Conservation (phyloP, 2,329 filamentous ascomycete species). For the Xylariales sp. region DNA sequence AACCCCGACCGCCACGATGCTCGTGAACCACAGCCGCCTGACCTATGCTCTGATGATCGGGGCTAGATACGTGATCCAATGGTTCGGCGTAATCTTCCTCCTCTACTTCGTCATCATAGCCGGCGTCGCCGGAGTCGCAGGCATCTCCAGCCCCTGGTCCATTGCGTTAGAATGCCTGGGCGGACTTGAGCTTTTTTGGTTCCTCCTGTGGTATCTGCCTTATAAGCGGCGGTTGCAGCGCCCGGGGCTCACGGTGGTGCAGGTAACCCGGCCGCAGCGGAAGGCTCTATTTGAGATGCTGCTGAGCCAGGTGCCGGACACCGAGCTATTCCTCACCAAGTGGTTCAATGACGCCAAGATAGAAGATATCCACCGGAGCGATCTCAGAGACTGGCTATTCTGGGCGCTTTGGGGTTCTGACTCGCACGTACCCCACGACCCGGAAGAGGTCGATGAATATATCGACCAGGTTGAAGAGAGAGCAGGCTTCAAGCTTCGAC, state of each 20-base stretch:
- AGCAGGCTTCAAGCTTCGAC: slow-evolving; percentile 2
- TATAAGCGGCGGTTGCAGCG: slow-evolving; percentile 11
- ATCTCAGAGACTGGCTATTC: slow-evolving; percentile 15
- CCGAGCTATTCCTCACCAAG: slow-evolving; percentile 10
- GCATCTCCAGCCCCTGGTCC: slow-evolving; percentile 18
- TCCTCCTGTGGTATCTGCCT: slow-evolving; percentile 13
- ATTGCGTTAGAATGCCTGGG: slow-evolving; percentile 16
- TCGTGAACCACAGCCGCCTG: slow-evolving; percentile 5
- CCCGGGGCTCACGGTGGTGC: slow-evolving; percentile 3
- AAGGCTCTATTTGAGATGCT: slow-evolving; percentile 6
- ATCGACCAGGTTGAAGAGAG: slow-evolving; percentile 7
- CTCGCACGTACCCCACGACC: slow-evolving; percentile 4
- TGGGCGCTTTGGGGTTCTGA: slow-evolving; percentile 13
- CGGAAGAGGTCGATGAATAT: slow-evolving; percentile 13
- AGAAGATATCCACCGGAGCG: slow-evolving; percentile 14
- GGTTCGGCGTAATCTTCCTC: slow-evolving; percentile 9
- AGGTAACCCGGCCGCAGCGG: slow-evolving; percentile 9
- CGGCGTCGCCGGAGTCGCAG: slow-evolving; percentile 13
- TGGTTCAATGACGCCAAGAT: slow-evolving; percentile 12
- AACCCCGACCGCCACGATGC: slow-evolving; percentile 2
- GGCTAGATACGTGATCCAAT: slow-evolving; percentile 1
- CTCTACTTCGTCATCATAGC: slow-evolving; percentile 15
- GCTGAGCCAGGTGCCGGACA: slow-evolving; percentile 10
- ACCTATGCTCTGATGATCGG: background rate
- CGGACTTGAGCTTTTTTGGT: slow-evolving; percentile 14